Percentiles rank a stretch among this genome's conserved stretches.
Conservation (phyloP, 768 basidiomycete genomes). For the Lactifluus piperatus region DNA sequence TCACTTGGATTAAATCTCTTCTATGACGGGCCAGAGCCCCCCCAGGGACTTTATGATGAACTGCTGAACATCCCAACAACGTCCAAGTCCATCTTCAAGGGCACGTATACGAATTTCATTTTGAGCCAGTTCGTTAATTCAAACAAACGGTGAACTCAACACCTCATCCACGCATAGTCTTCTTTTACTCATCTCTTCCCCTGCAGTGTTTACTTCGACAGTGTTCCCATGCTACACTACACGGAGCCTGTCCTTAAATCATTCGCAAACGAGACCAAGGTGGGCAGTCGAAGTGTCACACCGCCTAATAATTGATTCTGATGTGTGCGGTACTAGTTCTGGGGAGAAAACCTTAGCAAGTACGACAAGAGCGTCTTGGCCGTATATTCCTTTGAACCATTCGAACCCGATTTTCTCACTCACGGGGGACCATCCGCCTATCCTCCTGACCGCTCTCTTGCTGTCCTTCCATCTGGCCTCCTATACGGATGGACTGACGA, state of each 20-base stretch:
- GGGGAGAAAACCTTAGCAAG: slow-evolving; percentile 31
- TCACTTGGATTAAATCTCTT: slow-evolving; percentile 30
- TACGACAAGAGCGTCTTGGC: slow-evolving; percentile 32
- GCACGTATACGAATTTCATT: slow-evolving; percentile 28
- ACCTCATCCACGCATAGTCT: too few relatives aligned
- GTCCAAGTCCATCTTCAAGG: slow-evolving; percentile 29
- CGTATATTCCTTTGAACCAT: slow-evolving; percentile 29
- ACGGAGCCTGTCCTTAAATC: neutral
- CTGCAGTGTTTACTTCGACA: slow-evolving; percentile 13
- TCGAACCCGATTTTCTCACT: neutral
- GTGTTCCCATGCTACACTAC: too few relatives aligned
- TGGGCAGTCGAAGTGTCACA: neutral
- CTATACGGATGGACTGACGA: neutral
- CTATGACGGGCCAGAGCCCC: slow-evolving; percentile 44
- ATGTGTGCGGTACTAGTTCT: slow-evolving; percentile 32
- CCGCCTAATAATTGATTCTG: neutral
- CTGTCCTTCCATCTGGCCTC: neutral
- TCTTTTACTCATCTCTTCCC: neutral
- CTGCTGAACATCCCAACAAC: slow-evolving; percentile 34
- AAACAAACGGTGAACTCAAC: slow-evolving; percentile 15
- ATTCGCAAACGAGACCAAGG: slow-evolving; percentile 3
- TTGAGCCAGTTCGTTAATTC: slow-evolving; percentile 26
- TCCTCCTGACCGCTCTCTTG: neutral
- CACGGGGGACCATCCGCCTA: too few relatives aligned
- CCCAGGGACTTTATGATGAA: slow-evolving; percentile 37